Percentiles rank a stretch among this genome's conserved stretches.
These are phyloP conservation scores for Sporobolomyces pararoseus DNA, from an alignment of 768 basidiomycete genomes.

Conservation along the genomic window DNA sequence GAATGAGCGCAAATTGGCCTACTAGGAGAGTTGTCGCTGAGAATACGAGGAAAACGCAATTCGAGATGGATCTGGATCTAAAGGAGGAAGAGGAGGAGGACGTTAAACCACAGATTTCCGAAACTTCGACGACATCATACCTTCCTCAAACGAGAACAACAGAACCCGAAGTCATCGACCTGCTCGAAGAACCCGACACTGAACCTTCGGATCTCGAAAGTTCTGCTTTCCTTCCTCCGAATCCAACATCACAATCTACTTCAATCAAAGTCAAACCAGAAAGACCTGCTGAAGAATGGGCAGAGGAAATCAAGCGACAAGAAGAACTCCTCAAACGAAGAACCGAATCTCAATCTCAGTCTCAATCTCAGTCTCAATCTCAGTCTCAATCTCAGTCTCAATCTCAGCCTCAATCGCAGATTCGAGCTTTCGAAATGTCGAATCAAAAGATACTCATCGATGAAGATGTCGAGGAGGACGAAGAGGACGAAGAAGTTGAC, in stretches of 20 bases:
- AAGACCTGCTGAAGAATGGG: background rate
- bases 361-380: conserved; percentile 2
- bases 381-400: background rate
- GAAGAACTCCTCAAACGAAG: background rate
- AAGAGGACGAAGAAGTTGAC: conserved; percentile 5
- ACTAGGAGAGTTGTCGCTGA: background rate
- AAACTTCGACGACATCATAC: too few relatives aligned
- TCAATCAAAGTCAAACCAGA: background rate
- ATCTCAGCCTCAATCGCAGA: background rate
- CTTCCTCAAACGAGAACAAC: too few relatives aligned
- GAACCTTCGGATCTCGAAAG: conserved; percentile 6
- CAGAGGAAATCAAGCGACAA: background rate
- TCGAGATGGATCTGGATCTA: background rate
- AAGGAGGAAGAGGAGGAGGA: background rate
- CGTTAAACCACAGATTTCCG: background rate
- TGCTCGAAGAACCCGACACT: conserved; percentile 27
- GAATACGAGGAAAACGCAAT: background rate
- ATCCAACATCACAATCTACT: background rate
- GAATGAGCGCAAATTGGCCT: background rate
- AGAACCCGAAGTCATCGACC: background rate
- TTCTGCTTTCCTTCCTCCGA: background rate
- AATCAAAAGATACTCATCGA: too few relatives aligned
- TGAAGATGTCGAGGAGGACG: conserved; percentile 9
- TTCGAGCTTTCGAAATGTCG: background rate
- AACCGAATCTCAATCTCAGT: background rate